These are phyloP conservation scores for Middelhovenomyces tepae DNA, from an alignment of 805 yeast genomes.

Conservation along the genomic window DNA sequence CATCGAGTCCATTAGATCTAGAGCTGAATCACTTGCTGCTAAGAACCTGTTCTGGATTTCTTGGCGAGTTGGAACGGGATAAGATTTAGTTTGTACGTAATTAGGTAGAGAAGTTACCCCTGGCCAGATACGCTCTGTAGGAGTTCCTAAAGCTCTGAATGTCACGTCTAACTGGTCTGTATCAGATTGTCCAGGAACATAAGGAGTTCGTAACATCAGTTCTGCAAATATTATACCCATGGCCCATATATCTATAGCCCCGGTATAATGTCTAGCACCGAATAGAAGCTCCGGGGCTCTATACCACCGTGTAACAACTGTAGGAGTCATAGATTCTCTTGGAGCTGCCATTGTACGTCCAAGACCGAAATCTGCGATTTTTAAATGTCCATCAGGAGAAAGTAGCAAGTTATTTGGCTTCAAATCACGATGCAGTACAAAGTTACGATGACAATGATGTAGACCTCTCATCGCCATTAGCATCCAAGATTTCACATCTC, in stretches of 20 bases:
- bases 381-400: conserved; percentile 80
- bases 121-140: conserved; percentile 88
- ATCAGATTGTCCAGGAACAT: conserved; percentile 88
- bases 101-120: conserved; percentile 72
- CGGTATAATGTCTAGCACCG: conserved; percentile 83
- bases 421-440: conserved; percentile 82
- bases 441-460: conserved; percentile 90
- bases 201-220: conserved; percentile 88
- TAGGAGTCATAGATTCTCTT: conserved; percentile 64
- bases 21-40: conserved; percentile 82
- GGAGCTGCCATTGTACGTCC: conserved; percentile 70
- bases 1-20: conserved; percentile 66
- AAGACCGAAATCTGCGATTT: conserved; percentile 95
- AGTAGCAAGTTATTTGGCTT: conserved; percentile 86
- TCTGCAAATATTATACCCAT: conserved; percentile 96
- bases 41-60: conserved; percentile 77
- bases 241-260: conserved; percentile 92
- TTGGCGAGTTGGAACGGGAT: conserved; percentile 74
- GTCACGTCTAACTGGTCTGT: conserved; percentile 87
- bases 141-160: conserved; percentile 91
- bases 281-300: conserved; percentile 89
- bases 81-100: conserved; percentile 56
- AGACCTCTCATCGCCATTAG: conserved; percentile 91
- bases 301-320: conserved; percentile 97
- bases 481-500: conserved; percentile 89